Percentiles rank a stretch among this genome's conserved stretches.
These are phyloP conservation scores for Musa schizocarpa DNA, from an alignment of 176 grass and related monocot genomes.

Conservation along the genomic window DNA sequence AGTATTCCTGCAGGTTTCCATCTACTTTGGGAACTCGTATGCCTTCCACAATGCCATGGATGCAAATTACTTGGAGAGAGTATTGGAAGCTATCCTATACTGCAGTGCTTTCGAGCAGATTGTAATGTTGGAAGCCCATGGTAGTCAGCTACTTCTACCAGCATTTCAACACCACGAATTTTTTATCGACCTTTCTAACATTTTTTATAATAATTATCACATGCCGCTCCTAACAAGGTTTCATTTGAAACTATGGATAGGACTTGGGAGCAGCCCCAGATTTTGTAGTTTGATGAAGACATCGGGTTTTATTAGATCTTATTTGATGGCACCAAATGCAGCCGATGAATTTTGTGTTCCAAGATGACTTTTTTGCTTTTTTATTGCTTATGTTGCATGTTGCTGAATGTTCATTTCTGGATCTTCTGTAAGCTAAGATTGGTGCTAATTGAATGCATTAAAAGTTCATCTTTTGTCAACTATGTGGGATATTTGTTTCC, in stretches of 20 bases:
- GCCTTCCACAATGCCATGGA: slow-evolving; percentile 44
- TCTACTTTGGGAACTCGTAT: slow-evolving; percentile 39
- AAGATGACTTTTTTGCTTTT: not conserved
- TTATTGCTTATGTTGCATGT: not conserved
- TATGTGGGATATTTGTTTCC: too few species aligned
- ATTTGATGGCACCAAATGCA: not conserved
- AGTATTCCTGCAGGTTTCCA: slow-evolving; percentile 44
- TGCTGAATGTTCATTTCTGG: too few species aligned
- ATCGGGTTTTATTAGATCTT: not conserved
- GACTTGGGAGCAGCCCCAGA: not conserved
- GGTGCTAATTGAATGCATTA: too few species aligned
- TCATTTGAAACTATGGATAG: not conserved
- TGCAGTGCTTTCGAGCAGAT: slow-evolving; percentile 33
- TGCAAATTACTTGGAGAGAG: slow-evolving; percentile 47
- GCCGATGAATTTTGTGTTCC: not conserved
- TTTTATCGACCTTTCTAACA: not conserved
- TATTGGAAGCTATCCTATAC: slow-evolving; percentile 54
- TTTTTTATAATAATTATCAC: not conserved
- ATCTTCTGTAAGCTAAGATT: too few species aligned
- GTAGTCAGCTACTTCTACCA: not conserved
- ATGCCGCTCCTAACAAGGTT: not conserved
- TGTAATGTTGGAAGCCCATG: not conserved
- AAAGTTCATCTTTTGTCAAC: too few species aligned
- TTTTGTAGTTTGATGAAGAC: not conserved
- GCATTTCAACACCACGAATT: not conserved